phyloP scores from a whole-genome alignment of 2,329 filamentous ascomycete species.

The Emericellopsis atlantica region DNA sequence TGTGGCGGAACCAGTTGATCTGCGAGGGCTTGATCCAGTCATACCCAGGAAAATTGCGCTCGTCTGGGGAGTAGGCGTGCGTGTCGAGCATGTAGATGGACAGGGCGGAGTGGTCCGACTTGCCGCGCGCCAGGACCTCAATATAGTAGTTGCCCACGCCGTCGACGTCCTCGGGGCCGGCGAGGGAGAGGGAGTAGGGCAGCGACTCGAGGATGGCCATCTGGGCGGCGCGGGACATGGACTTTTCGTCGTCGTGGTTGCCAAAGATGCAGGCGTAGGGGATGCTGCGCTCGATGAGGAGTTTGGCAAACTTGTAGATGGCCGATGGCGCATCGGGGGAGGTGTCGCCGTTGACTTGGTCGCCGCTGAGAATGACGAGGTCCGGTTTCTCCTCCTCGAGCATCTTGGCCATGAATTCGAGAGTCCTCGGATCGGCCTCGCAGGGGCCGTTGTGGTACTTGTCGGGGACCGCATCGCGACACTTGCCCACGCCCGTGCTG shows the following conservation, averaged over 20 bases:
- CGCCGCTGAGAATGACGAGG: conserved; percentile 80
- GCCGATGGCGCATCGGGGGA: conserved; percentile 82
- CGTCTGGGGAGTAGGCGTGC: conserved; percentile 83
- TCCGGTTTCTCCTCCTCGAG: conserved; percentile 91
- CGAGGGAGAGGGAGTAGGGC: conserved; percentile 76
- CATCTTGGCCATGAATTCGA: conserved; percentile 76
- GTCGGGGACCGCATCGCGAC: conserved; percentile 74
- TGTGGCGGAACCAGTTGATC: conserved; percentile 86
- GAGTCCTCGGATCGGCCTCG: conserved; percentile 80
- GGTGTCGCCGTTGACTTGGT: conserved; percentile 91
- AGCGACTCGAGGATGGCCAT: conserved; percentile 81
- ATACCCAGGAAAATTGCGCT: conserved; percentile 80
- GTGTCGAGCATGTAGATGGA: conserved; percentile 94
- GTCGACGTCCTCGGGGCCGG: conserved; percentile 72
- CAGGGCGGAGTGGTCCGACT: conserved; percentile 73
- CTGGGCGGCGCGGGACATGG: conserved; percentile 61
- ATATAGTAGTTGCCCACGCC: conserved; percentile 93
- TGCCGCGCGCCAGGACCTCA: conserved; percentile 72
- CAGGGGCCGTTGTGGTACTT: conserved; percentile 63
- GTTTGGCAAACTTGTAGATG: conserved; percentile 82
- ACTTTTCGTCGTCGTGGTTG: conserved; percentile 91
- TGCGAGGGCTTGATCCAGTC: conserved; percentile 95
- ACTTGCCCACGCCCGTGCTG: conserved; percentile 75
- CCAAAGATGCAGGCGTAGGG: conserved; percentile 93
- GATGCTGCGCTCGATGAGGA: conserved; percentile 76